phyloP scores from a whole-genome alignment of 1,284 basidiomycete species.

The Microbotryum saponariae region DNA sequence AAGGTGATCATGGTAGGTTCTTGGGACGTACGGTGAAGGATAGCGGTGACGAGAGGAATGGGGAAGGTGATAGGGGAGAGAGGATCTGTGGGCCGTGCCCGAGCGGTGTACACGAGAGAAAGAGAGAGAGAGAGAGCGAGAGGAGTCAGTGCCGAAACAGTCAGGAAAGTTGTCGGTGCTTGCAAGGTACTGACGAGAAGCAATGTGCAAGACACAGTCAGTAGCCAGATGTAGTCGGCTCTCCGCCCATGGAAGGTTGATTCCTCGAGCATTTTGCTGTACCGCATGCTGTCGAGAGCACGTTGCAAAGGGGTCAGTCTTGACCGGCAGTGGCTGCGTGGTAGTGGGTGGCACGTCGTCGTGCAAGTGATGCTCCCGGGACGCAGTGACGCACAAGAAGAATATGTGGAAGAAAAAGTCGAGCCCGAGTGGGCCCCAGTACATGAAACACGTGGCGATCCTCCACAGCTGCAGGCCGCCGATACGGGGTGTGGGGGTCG shows the following conservation, averaged over 20 bases:
- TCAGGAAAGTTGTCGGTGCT: slow-evolving; percentile 2
- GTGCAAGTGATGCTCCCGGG: not conserved
- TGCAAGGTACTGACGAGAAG: slow-evolving; percentile 56
- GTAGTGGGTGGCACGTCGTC: not conserved
- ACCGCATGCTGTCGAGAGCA: slow-evolving; percentile 67
- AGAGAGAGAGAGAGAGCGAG: not conserved
- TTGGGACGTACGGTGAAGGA: slow-evolving; percentile 52
- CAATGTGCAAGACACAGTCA: slow-evolving; percentile 69
- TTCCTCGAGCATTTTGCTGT: slow-evolving; percentile 90
- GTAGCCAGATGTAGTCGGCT: slow-evolving; percentile 90
- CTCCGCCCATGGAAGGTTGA: slow-evolving; percentile 82
- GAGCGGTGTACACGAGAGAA: slow-evolving; percentile 7
- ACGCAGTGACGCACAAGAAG: slow-evolving; percentile 74
- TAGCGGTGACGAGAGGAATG: slow-evolving; percentile 78
- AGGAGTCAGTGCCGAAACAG: not conserved
- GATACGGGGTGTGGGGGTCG: too few species aligned
- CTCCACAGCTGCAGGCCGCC: slow-evolving; percentile 64
- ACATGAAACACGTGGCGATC: slow-evolving; percentile 82
- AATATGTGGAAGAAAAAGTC: slow-evolving; percentile 95
- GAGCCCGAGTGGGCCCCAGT: slow-evolving; percentile 86
- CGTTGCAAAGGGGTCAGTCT: not conserved
- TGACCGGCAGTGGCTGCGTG: not conserved
- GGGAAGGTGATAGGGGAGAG: slow-evolving; percentile 78
- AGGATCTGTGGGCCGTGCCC: slow-evolving; percentile 51
- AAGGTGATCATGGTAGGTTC: not conserved